These are phyloP conservation scores for Drechslerella stenobrocha DNA, from an alignment of 2,329 filamentous ascomycete species.

Conservation along the genomic window DNA sequence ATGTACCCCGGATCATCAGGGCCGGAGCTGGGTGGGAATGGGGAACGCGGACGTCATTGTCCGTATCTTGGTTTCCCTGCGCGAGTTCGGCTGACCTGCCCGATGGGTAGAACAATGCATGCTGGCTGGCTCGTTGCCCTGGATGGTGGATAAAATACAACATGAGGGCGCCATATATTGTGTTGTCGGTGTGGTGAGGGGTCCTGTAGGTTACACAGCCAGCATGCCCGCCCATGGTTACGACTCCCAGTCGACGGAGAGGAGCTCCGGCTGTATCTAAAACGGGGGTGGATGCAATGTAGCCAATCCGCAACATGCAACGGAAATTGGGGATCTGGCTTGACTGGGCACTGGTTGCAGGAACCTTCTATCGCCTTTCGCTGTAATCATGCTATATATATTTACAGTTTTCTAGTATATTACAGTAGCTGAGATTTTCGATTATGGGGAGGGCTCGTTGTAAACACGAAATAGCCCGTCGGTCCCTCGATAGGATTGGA, in stretches of 20 bases:
- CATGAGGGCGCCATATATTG: neutral
- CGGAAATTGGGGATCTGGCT: neutral
- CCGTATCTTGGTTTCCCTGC: constrained; percentile 12
- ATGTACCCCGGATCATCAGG: constrained; percentile 50
- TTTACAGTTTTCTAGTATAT: too few species aligned
- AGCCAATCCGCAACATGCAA: neutral
- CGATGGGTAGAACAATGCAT: constrained; percentile 42
- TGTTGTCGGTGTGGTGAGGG: constrained; percentile 23
- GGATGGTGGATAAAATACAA: constrained; percentile 27
- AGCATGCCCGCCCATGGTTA: neutral
- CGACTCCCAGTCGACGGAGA: neutral
- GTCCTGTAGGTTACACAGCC: constrained; percentile 17
- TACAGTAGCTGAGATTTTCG: too few species aligned
- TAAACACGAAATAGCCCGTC: neutral
- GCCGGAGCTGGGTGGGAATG: constrained; percentile 34
- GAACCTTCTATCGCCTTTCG: too few species aligned
- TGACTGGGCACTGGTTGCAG: too few species aligned
- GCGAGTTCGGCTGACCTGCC: constrained; percentile 31
- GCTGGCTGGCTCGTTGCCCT: neutral
- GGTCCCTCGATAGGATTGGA: neutral
- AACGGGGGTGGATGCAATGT: too few species aligned
- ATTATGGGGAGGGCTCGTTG: too few species aligned
- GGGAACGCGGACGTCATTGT: constrained; percentile 41
- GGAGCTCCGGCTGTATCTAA: neutral
- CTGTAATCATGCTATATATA: too few species aligned